A percentile compares a stretch with the other conserved stretches of the same genome.
phyloP scores from a whole-genome alignment of 176 grass and related monocot species.

The Tuctoria greenei region DNA sequence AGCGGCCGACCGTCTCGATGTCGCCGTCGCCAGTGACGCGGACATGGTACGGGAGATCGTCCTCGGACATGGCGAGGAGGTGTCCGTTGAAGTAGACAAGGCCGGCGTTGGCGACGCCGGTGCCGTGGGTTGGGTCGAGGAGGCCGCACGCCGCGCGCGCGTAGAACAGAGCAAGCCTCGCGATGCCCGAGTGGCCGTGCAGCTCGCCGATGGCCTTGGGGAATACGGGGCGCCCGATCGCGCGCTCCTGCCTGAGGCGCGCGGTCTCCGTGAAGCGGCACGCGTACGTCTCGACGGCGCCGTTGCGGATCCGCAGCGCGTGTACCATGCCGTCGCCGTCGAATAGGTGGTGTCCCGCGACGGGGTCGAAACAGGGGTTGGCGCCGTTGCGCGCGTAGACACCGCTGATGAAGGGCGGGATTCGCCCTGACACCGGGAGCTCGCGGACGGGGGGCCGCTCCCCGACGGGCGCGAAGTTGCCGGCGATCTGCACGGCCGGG shows the following conservation, averaged over 20 bases:
- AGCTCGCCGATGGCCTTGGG: constrained; percentile 96
- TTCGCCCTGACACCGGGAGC: constrained; percentile 52
- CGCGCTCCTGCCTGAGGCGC: constrained; percentile 63
- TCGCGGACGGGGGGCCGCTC: constrained; percentile 43
- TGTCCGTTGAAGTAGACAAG: constrained; percentile 73
- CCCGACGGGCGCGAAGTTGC: constrained; percentile 74
- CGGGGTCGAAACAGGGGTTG: constrained; percentile 79
- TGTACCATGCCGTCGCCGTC: constrained; percentile 97
- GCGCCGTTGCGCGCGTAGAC: constrained; percentile 90
- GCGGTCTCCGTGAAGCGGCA: constrained; percentile 75
- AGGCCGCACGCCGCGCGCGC: constrained; percentile 69
- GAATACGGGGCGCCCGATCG: constrained; percentile 59
- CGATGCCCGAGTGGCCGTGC: constrained; percentile 87
- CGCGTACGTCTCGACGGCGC: constrained; percentile 64
- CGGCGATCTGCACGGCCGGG: constrained; percentile 77
- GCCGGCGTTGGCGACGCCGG: constrained; percentile 85
- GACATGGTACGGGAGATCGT: constrained; percentile 90
- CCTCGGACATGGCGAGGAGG: constrained; percentile 97
- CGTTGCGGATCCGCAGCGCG: constrained; percentile 60
- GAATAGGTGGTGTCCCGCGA: constrained; percentile 88
- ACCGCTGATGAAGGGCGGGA: constrained; percentile 76
- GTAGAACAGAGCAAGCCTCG: constrained; percentile 74
- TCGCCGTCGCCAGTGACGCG: constrained; percentile 51
- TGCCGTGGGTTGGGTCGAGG: constrained; percentile 59
- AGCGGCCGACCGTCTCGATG: constrained; percentile 63